A percentile compares a stretch with the other conserved stretches of the same genome.
Conservation (phyloP, 305 asterid species). For the Ilex paraguariensis region DNA sequence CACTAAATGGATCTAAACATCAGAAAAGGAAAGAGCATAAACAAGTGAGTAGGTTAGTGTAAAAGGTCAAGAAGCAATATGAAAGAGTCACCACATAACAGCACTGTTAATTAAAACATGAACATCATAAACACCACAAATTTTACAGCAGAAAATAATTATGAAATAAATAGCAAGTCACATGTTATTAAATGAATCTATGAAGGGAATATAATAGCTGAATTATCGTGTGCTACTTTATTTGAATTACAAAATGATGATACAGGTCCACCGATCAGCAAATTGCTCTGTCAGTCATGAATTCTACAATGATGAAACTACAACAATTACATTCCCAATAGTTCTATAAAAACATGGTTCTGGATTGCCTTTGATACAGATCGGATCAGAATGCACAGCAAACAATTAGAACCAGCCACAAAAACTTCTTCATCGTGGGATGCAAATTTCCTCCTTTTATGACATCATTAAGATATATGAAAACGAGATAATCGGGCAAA, state of each 20-base stretch:
- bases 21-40: no score
- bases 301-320: conserved; percentile 1
- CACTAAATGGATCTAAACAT: no score
- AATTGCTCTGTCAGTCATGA: neutral
- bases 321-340: neutral
- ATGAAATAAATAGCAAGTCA: conserved; percentile 7
- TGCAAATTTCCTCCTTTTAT: conserved; percentile 35
- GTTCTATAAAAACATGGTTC: neutral
- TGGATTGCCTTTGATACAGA: neutral
- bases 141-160: conserved; percentile 9
- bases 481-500: conserved; percentile 32
- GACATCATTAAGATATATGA: conserved; percentile 31
- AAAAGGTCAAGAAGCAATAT: no score
- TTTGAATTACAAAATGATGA: no score
- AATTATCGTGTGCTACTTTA: neutral
- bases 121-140: neutral
- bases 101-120: no score
- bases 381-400: conserved; percentile 8
- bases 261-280: neutral
- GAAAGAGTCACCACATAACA: no score
- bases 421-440: conserved; percentile 43
- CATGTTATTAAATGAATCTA: conserved; percentile 10
- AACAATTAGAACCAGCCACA: conserved; percentile 31
- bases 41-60: no score
- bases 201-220: conserved; percentile 5